Evolutionary conservation across 805 yeast species (phyloP).

Genomic region (Cyberlindnera subsufficiens): DNA sequence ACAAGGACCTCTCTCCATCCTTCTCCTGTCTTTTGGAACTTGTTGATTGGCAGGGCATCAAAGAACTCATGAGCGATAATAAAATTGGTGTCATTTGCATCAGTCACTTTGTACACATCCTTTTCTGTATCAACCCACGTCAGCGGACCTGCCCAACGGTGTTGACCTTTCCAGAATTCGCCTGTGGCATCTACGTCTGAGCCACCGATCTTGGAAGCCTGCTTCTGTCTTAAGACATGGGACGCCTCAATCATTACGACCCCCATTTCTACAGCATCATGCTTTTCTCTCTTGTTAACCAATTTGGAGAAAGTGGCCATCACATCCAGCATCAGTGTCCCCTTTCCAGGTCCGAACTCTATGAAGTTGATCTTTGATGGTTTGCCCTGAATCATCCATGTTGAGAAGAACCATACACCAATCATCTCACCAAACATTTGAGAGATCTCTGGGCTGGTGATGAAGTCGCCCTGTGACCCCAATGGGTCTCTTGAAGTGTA

Average conservation of each 20-base stretch:
- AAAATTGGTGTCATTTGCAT: constrained; percentile 41
- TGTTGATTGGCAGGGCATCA: constrained; percentile 78
- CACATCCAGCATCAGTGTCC: constrained; percentile 69
- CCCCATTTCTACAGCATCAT: constrained; percentile 18
- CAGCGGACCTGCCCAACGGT: constrained; percentile 44
- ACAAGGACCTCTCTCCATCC: constrained; percentile 82
- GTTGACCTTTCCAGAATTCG: constrained; percentile 12
- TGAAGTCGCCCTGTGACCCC: constrained; percentile 65
- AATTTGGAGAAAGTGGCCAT: constrained; percentile 42
- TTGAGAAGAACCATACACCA: constrained; percentile 63
- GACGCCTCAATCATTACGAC: constrained; percentile 69
- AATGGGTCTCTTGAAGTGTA: constrained; percentile 75
- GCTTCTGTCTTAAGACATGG: constrained; percentile 52
- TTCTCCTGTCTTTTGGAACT: constrained; percentile 51
- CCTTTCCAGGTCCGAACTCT: constrained; percentile 85
- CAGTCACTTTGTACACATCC: constrained; percentile 28
- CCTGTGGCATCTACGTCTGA: constrained; percentile 29
- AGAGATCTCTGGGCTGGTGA: constrained; percentile 83
- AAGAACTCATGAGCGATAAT: constrained; percentile 81
- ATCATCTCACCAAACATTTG: constrained; percentile 83
- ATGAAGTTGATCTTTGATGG: constrained; percentile 48
- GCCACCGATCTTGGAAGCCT: constrained; percentile 24
- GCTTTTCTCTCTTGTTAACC: constrained; percentile 23
- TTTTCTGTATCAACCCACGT: constrained; percentile 58
- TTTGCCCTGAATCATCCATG: constrained; percentile 52